phyloP scores from a whole-genome alignment of 441 rosid species.

The Raphanus hybrid region DNA sequence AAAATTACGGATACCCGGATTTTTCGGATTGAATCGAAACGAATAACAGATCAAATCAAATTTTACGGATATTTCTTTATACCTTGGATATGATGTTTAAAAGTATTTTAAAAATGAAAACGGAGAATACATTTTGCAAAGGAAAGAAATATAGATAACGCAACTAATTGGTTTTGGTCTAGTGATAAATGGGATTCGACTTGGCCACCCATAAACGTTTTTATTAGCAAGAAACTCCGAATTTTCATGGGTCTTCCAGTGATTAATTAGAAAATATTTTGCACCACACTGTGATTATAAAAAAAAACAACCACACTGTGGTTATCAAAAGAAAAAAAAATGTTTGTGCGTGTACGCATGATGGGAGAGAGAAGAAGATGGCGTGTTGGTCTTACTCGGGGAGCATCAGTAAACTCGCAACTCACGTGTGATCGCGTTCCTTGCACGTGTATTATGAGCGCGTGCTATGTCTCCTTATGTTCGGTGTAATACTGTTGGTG shows the following conservation, averaged over 20 bases:
- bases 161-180: too few relatives aligned
- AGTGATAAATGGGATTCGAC: too few relatives aligned
- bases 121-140: neutral
- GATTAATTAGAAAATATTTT: too few relatives aligned
- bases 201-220: too few relatives aligned
- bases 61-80: neutral
- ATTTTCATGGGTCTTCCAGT: too few relatives aligned
- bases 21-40: too few relatives aligned
- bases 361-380: constrained; percentile 13
- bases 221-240: too few relatives aligned
- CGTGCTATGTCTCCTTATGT: neutral
- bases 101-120: neutral
- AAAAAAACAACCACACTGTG: too few relatives aligned
- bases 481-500: neutral
- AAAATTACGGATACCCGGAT: too few relatives aligned
- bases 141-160: neutral
- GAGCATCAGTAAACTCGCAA: constrained; percentile 28
- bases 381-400: constrained; percentile 41
- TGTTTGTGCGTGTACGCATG: constrained; percentile 28
- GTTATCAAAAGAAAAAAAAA: neutral
- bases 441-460: neutral
- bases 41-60: too few relatives aligned
- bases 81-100: neutral
- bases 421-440: constrained; percentile 35
- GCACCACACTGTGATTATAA: too few relatives aligned